Evolutionary conservation across 2,329 filamentous ascomycete species (phyloP).

Genomic region (Erysiphe pulchra): DNA sequence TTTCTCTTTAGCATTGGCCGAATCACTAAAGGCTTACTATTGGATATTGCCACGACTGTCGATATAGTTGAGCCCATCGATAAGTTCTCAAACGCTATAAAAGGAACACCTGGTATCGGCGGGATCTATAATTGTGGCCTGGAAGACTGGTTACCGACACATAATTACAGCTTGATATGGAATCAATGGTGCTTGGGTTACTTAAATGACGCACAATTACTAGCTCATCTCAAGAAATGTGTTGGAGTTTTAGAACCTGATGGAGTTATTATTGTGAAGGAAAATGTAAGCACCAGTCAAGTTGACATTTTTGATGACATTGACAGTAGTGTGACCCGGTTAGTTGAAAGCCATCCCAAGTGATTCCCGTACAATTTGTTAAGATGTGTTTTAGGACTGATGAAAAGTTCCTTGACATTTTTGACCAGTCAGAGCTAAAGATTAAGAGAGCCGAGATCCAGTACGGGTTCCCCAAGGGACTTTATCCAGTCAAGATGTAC

Average conservation of each 20-base stretch:
- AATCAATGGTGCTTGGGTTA: slow-evolving; percentile 79
- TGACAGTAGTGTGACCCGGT: slow-evolving; percentile 56
- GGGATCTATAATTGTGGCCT: slow-evolving; percentile 47
- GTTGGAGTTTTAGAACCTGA: slow-evolving; percentile 23
- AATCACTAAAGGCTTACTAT: slow-evolving; percentile 54
- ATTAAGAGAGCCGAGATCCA: slow-evolving; percentile 50
- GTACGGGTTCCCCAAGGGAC: slow-evolving; percentile 30
- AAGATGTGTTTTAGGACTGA: slow-evolving; percentile 28
- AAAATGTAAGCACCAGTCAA: slow-evolving; percentile 39
- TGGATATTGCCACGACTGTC: slow-evolving; percentile 39
- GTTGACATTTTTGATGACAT: slow-evolving; percentile 47
- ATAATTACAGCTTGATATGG: slow-evolving; percentile 59
- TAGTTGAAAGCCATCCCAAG: slow-evolving; percentile 1
- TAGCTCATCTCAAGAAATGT: slow-evolving; percentile 39
- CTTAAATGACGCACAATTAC: slow-evolving; percentile 47
- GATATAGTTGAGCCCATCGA: slow-evolving; percentile 68
- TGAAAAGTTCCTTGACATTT: slow-evolving; percentile 41
- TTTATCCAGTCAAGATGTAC: slow-evolving; percentile 57
- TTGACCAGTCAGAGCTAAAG: slow-evolving; percentile 39
- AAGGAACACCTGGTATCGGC: slow-evolving; percentile 28
- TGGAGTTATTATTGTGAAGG: slow-evolving; percentile 48
- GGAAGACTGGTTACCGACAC: slow-evolving; percentile 36
- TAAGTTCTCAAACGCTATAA: slow-evolving; percentile 47
- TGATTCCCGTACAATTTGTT: background rate
- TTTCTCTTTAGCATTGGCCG: slow-evolving; percentile 34